Percentiles rank a stretch among this genome's conserved stretches.
Evolutionary conservation across 805 yeast genomes (phyloP).

Genomic region (Cyberlindnera euphorbiiphila): DNA sequence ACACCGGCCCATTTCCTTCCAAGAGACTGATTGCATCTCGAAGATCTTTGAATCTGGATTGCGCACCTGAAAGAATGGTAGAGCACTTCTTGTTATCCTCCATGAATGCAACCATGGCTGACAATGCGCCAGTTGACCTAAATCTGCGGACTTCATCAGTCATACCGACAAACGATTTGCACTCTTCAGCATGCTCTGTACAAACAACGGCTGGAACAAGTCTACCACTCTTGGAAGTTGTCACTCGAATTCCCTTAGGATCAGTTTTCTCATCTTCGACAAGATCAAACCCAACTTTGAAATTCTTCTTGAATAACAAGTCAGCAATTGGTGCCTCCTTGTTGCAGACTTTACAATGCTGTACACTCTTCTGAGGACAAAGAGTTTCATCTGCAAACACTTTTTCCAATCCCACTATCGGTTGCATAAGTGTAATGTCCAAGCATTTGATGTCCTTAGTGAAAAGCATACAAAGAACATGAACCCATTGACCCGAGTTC

Average conservation of each 20-base stretch:
- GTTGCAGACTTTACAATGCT: constrained; percentile 48
- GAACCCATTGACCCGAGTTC: constrained; percentile 69
- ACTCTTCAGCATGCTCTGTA: constrained; percentile 32
- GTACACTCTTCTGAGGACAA: constrained; percentile 37
- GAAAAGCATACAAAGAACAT: constrained; percentile 66
- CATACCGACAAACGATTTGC: constrained; percentile 25
- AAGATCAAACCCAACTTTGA: constrained; percentile 48
- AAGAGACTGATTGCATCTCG: constrained; percentile 11
- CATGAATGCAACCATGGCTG: constrained; percentile 21
- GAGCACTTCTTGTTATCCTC: constrained; percentile 20
- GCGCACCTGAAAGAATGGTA: constrained; percentile 32
- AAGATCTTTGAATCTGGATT: constrained; percentile 37
- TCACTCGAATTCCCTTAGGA: constrained; percentile 22
- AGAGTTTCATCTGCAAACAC: constrained; percentile 28
- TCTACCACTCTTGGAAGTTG: constrained; percentile 31
- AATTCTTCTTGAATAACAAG: constrained; percentile 38
- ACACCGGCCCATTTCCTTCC: background rate
- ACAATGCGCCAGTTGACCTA: constrained; percentile 11
- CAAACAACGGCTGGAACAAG: constrained; percentile 44
- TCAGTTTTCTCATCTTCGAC: constrained; percentile 21
- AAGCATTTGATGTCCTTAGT: constrained; percentile 43
- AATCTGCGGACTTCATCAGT: constrained; percentile 17
- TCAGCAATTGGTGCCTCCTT: constrained; percentile 41
- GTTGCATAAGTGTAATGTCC: constrained; percentile 41
- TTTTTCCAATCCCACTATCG: constrained; percentile 37